Base-by-base conservation (phyloP, 176 grass and related monocot genomes). In the Secale cereale region DNA sequence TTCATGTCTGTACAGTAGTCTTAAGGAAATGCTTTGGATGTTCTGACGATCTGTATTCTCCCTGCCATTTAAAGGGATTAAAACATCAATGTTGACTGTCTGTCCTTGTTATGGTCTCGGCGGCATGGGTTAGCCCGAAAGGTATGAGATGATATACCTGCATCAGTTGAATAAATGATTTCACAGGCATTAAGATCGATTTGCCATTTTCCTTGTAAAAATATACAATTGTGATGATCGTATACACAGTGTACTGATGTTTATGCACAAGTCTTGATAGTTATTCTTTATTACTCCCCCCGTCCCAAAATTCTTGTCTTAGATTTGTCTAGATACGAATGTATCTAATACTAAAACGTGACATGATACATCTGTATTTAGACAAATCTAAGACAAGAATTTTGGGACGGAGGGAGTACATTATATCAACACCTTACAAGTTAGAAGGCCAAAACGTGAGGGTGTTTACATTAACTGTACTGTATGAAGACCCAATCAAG, bases 221-320 rank as follows among this genome's bases (percentile, higher is more conserved):
- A 56, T 0, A 57, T 3, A 0, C 0, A 0, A 22, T 57, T 57
- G 7, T 57, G 52, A 52, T 52, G 48, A 7, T 52, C 0, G 0
- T 52, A 52, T 57, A 9, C 52, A 56, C 19, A 57, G 2, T 22
- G 7, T 57, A 57, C 3, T 57, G 50, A 20, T 56, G 50, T 56
- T 0, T 56, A 1, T 56, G 0, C 2, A 0, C 0, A 56, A 56
- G 50, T 3, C 50, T 50, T 48, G 4, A 15, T 48, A n/a, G n/a
- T n/a, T n/a, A n/a, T n/a, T n/a, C n/a, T n/a, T n/a, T n/a, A n/a
- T n/a, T n/a, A n/a, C n/a, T n/a, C n/a, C n/a, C n/a, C n/a, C n/a
- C n/a, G n/a, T n/a, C n/a, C n/a, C n/a, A n/a, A n/a, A n/a, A n/a
- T n/a, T n/a, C n/a, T n/a, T n/a, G n/a, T n/a, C n/a, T n/a, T n/a